Evolutionary conservation across 768 basidiomycete species (phyloP), one percentile per base, ranked within the genome.

Genomic region (Boletus coccyginus): DNA sequence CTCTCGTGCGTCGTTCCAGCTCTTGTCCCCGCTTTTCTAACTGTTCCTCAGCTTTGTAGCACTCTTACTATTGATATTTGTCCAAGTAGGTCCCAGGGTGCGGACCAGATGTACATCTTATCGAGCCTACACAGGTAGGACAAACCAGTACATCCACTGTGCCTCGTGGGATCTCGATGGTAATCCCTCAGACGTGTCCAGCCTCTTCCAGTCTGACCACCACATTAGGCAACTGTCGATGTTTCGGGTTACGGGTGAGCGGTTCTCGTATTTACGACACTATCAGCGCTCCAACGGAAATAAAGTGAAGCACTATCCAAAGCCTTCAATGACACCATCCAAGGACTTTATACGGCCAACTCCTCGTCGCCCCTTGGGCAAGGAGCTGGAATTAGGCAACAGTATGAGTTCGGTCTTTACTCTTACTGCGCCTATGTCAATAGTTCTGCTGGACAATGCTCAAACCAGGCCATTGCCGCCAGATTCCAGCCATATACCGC

Each of bases 361-460:
- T 75, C 83, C 24, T 81, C 82, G 35, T 78, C 80, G 42, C 84
- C 89, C 5, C 81, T 92, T 3, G 78, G 77, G 46, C 66, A 72
- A 46, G 65, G 75, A 45, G 73, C 75, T 14, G 91, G 91, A 19
- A 73, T 92, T 54, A 82, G 90, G 63, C 80, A 85, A 67, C 71
- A 77, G 56, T 93, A 93, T 73, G 75, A 83, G 56, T 92, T 87
- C 60, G 91, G 91, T n/a, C 75, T 93, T 27, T 93, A 92, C 73
- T 83, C 84, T 19, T 83, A 88, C 67, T 93, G 91, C 62, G 90
- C 79, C 63, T 92, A 86, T 62, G 74, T 87, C 61, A 80, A 84
- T 59, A 70, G 73, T 41, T 77, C 78, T 21, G 75, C 74, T 32
- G 90, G 90, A 29, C 78, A 72, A 47, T 92, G 90, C 69, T 80